Conservation (phyloP, 768 basidiomycete species). For the Termitomyces sp. region DNA sequence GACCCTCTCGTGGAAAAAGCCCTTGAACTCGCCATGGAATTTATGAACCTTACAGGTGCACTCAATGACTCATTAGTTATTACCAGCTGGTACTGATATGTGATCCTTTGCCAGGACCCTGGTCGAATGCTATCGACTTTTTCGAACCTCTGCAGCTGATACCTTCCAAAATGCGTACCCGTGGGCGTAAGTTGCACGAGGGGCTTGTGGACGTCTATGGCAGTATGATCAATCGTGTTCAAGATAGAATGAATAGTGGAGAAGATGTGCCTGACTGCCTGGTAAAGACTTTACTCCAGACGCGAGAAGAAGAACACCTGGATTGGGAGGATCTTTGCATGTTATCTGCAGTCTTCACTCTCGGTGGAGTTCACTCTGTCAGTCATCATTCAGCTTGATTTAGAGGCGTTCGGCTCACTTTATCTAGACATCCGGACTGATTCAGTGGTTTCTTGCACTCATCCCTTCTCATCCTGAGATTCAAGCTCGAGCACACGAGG, state of each 20-base stretch:
- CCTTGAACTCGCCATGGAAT: slow-evolving; percentile 33
- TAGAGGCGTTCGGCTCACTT: not conserved
- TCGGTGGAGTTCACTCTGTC: slow-evolving; percentile 37
- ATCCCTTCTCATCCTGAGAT: slow-evolving; percentile 24
- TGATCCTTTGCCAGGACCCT: slow-evolving; percentile 26
- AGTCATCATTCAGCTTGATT: not conserved
- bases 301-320: slow-evolving; percentile 26
- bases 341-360: slow-evolving; percentile 32
- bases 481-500: slow-evolving; percentile 22
- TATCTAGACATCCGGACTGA: slow-evolving; percentile 25
- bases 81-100: not conserved
- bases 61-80: not conserved
- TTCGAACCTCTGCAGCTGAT: slow-evolving; percentile 32
- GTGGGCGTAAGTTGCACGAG: slow-evolving; percentile 31
- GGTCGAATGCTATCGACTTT: slow-evolving; percentile 40
- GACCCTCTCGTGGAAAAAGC: slow-evolving; percentile 29
- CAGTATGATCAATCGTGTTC: slow-evolving; percentile 29
- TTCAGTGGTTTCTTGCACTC: slow-evolving; percentile 30
- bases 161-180: slow-evolving; percentile 27
- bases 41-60: slow-evolving; percentile 29
- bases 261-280: slow-evolving; percentile 37
- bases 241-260: slow-evolving; percentile 26
- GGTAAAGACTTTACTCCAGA: slow-evolving; percentile 30
- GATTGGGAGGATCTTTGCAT: slow-evolving; percentile 32
- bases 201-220: slow-evolving; percentile 31